Evolutionary conservation across 176 grass and related monocot genomes (phyloP).

Genomic region (Pontederia crassipes): DNA sequence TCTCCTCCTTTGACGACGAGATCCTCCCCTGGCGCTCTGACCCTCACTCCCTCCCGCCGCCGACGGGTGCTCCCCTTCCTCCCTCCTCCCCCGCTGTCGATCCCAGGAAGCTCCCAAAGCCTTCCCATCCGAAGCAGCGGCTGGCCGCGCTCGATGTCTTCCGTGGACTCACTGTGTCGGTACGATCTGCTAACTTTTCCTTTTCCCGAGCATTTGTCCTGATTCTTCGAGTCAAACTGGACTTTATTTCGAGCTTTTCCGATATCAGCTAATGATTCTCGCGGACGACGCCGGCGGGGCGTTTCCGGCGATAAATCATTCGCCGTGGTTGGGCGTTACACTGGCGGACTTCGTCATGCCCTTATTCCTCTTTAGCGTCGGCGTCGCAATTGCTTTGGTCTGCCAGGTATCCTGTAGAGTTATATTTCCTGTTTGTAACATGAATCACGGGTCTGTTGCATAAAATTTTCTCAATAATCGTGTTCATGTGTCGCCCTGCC

Average conservation of each 20-base stretch:
- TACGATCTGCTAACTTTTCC: conserved; percentile 9
- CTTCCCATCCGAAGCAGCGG: conserved; percentile 18
- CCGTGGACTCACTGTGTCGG: conserved; percentile 82
- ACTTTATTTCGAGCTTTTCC: neutral
- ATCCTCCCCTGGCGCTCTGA: conserved; percentile 31
- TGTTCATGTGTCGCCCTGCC: neutral
- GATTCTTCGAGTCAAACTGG: neutral
- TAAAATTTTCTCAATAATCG: neutral
- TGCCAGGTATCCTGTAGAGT: conserved; percentile 45
- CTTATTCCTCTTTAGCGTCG: conserved; percentile 88
- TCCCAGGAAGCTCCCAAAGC: conserved; percentile 23
- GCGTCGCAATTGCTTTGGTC: conserved; percentile 65
- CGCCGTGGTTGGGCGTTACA: conserved; percentile 86
- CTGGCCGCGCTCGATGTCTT: conserved; percentile 82
- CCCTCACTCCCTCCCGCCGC: neutral
- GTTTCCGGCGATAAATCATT: conserved; percentile 83
- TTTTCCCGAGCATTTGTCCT: neutral
- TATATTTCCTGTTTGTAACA: neutral
- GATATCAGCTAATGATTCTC: conserved; percentile 74
- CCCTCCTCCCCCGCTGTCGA: conserved; percentile 3
- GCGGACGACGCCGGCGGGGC: conserved; percentile 86
- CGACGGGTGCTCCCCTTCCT: neutral
- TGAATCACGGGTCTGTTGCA: neutral
- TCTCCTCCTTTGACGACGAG: conserved; percentile 21
- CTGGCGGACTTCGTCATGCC: conserved; percentile 97